Percentiles rank a stretch among this genome's conserved stretches.
These are phyloP conservation scores for Coemansia reversa DNA, from an alignment of 192 early-diverging fungal species.

Conservation along the genomic window DNA sequence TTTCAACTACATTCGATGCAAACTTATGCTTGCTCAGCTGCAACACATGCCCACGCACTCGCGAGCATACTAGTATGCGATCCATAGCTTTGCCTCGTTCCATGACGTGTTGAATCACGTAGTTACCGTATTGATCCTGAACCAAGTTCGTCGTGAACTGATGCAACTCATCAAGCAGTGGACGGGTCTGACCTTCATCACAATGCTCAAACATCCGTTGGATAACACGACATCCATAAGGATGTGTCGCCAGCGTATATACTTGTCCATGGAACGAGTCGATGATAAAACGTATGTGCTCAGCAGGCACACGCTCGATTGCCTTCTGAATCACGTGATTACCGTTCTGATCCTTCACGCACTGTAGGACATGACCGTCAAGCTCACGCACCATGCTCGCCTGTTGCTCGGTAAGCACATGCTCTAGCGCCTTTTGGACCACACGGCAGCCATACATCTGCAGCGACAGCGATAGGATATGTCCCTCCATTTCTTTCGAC, in stretches of 20 bases:
- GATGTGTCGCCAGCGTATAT: constrained; percentile 93
- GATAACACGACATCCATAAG: constrained; percentile 98
- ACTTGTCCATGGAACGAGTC: constrained; percentile 97
- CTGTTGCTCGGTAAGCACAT: constrained; percentile 90
- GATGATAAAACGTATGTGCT: constrained; percentile 96
- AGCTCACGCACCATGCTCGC: constrained; percentile 86
- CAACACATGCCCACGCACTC: constrained; percentile 90
- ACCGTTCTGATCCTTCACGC: constrained; percentile 99
- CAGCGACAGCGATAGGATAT: constrained; percentile 88
- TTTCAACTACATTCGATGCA: constrained; percentile 98
- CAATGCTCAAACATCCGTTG: constrained; percentile 99
- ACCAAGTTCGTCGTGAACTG: constrained; percentile 88
- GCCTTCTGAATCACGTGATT: constrained; percentile 99
- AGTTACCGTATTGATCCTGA: constrained; percentile 99
- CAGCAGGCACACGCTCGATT: constrained; percentile 90
- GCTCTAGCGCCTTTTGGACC: constrained; percentile 97
- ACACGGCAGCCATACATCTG: constrained; percentile 99
- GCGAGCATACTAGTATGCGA: constrained; percentile 82
- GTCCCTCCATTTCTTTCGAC: constrained; percentile 94
- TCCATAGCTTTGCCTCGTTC: constrained; percentile 89
- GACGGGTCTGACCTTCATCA: constrained; percentile 77
- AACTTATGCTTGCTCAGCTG: constrained; percentile 98
- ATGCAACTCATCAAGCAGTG: constrained; percentile 93
- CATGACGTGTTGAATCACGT: constrained; percentile 98
- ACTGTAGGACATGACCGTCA: constrained; percentile 94